Evolutionary conservation across 768 basidiomycete genomes (phyloP).

Genomic region (Boletus pseudopeckii): DNA sequence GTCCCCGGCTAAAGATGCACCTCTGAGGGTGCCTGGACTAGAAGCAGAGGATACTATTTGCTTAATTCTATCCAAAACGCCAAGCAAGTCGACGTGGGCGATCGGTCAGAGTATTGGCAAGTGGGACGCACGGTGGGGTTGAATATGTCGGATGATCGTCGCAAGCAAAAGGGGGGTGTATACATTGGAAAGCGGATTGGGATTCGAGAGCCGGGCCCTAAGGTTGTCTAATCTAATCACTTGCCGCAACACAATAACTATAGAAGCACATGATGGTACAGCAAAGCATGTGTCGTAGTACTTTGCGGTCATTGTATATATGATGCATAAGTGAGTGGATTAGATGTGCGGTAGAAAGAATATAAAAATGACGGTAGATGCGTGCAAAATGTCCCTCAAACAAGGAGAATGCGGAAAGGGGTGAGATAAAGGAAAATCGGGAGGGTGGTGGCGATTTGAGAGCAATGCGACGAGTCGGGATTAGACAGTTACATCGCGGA

Average conservation of each 20-base stretch:
- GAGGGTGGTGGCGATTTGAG: background rate
- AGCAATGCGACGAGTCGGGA: background rate
- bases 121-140: constrained; percentile 43
- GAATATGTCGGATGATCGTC: background rate
- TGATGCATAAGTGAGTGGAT: constrained; percentile 35
- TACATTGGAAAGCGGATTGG: constrained; percentile 39
- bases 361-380: constrained; percentile 25
- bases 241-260: constrained; percentile 30
- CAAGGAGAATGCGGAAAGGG: constrained; percentile 7
- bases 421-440: constrained; percentile 7
- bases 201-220: constrained; percentile 14
- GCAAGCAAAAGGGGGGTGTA: constrained; percentile 29
- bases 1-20: constrained; percentile 22
- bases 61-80: constrained; percentile 34
- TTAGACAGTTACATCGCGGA: constrained; percentile 37
- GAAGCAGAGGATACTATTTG: constrained; percentile 56
- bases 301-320: constrained; percentile 31
- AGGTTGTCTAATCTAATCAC: constrained; percentile 32
- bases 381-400: constrained; percentile 8
- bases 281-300: constrained; percentile 24
- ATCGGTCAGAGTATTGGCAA: constrained; percentile 43
- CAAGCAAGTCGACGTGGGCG: constrained; percentile 34
- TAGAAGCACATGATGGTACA: constrained; percentile 34
- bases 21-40: constrained; percentile 40
- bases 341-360: constrained; percentile 25